Evolutionary conservation across 2,329 filamentous ascomycete genomes (phyloP), one percentile per base, ranked within the genome.

Genomic region (Aspergillus pseudoterreus): DNA sequence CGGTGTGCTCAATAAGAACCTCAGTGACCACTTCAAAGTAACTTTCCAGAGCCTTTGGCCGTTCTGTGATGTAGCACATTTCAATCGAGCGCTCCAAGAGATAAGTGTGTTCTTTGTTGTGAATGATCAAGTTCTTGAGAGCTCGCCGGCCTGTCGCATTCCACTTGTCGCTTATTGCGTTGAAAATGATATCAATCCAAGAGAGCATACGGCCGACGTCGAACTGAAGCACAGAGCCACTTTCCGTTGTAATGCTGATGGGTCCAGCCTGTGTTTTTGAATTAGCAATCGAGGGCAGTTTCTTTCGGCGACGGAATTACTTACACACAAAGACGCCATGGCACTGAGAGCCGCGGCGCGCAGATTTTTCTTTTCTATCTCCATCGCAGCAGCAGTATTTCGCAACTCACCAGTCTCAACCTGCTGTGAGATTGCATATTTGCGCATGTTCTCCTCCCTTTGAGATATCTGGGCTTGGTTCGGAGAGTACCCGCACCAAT

Each of bases 401-500:
- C 87, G 85, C 58, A 88, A 82, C 64, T 92, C 90, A 11, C 85
- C 84, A 15, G 86, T 71, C 17, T 87, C 83, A 51, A 79, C 75
- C 53, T 94, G 89, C 50, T 90, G 87, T 47, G 92, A 85, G 33
- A 95, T 85, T 58, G 94, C 80, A 2, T 88, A 90, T 60, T 92
- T 88, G 41, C 90, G 82, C 86, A 96, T 95, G 33, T 83, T 87
- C 55, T 95, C 88, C 70, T 96, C 92, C 55, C 90, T 82, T 52
- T 86, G 85, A 4, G 86, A 83, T 38, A 96, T 88, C 57, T 95
- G 88, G 12, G 76, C 79, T 66, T 95, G 90, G 57, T 96, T 96
- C 0, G 92, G 90, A 6, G 92, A 96, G 68, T 95, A 96, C 2
- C 94, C 94, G 67, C 94, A 99, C 95, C 95, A 99, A 58, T 97